Percentiles rank a stretch among this genome's conserved stretches.
Evolutionary conservation across 2,329 filamentous ascomycete genomes (phyloP).

Genomic region (Sarocladium strictum): DNA sequence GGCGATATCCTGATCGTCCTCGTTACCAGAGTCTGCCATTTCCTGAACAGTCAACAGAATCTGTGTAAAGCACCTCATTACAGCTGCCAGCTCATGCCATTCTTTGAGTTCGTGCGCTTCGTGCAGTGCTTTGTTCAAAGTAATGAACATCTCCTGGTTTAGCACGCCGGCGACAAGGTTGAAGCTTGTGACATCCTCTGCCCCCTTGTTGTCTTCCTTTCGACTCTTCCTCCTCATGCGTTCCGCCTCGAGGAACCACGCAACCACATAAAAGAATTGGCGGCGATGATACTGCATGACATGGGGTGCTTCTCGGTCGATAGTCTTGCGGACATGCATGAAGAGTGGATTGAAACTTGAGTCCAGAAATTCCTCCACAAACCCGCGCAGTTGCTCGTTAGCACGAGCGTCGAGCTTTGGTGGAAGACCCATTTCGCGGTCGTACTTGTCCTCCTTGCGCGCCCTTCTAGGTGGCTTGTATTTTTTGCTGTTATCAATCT

Average conservation of each 20-base stretch:
- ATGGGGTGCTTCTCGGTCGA: conserved; percentile 83
- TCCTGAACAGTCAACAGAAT: conserved; percentile 88
- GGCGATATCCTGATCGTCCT: conserved; percentile 96
- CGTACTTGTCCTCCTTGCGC: conserved; percentile 55
- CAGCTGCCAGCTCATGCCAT: conserved; percentile 80
- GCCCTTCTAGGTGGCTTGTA: conserved; percentile 73
- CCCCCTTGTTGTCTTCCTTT: conserved; percentile 40
- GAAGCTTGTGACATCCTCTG: conserved; percentile 66
- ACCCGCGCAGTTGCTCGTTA: conserved; percentile 69
- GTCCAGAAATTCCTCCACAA: conserved; percentile 91
- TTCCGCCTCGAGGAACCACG: conserved; percentile 90
- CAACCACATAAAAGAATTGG: conserved; percentile 87
- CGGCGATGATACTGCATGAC: conserved; percentile 69
- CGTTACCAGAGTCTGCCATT: conserved; percentile 76
- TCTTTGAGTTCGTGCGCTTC: conserved; percentile 73
- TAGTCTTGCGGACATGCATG: conserved; percentile 75
- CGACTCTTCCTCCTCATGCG: conserved; percentile 61
- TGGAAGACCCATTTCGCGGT: conserved; percentile 70
- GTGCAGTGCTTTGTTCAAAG: conserved; percentile 78
- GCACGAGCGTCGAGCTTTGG: conserved; percentile 66
- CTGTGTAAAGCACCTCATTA: conserved; percentile 92
- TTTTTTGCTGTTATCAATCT: conserved; percentile 87
- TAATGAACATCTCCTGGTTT: conserved; percentile 91
- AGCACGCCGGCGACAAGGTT: conserved; percentile 83
- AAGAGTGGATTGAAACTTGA: conserved; percentile 93